Conservation (phyloP, 1,139 yeast genomes). For the Candida sanyaensis region DNA sequence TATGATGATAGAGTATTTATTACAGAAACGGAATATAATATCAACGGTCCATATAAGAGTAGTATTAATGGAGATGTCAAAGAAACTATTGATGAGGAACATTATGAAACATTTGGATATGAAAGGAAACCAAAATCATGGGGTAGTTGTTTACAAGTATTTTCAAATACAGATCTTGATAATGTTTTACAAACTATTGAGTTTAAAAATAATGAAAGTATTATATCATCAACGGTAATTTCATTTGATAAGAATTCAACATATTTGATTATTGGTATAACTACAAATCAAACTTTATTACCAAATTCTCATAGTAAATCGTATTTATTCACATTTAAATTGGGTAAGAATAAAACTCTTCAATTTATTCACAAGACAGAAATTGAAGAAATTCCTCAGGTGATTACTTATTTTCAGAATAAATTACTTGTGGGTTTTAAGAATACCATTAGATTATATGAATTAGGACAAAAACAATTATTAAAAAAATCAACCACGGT, state of each 20-base stretch:
- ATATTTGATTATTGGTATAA: conserved; percentile 52
- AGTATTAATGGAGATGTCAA: conserved; percentile 11
- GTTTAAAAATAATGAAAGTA: conserved; percentile 43
- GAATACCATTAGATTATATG: conserved; percentile 60
- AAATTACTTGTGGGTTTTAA: conserved; percentile 62
- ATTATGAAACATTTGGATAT: conserved; percentile 46
- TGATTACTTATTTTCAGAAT: conserved; percentile 61
- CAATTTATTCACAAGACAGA: conserved; percentile 63
- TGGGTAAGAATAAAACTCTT: conserved; percentile 33
- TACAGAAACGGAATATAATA: conserved; percentile 49
- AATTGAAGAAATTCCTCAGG: conserved; percentile 49
- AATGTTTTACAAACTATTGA: conserved; percentile 43
- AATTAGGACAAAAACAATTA: conserved; percentile 77
- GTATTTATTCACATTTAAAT: conserved; percentile 45
- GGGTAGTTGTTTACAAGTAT: conserved; percentile 57
- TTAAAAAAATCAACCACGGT: conserved; percentile 60
- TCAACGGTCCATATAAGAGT: conserved; percentile 28
- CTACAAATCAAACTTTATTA: conserved; percentile 34
- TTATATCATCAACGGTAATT: conserved; percentile 25
- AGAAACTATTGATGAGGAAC: conserved; percentile 24
- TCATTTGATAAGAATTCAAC: conserved; percentile 24
- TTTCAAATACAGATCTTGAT: conserved; percentile 23
- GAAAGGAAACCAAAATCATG: conserved; percentile 26
- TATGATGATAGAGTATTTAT: conserved; percentile 35
- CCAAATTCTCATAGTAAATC: conserved; percentile 35